These are phyloP conservation scores for Exophiala spinifera DNA, from an alignment of 2,329 filamentous ascomycete genomes.

Conservation along the genomic window DNA sequence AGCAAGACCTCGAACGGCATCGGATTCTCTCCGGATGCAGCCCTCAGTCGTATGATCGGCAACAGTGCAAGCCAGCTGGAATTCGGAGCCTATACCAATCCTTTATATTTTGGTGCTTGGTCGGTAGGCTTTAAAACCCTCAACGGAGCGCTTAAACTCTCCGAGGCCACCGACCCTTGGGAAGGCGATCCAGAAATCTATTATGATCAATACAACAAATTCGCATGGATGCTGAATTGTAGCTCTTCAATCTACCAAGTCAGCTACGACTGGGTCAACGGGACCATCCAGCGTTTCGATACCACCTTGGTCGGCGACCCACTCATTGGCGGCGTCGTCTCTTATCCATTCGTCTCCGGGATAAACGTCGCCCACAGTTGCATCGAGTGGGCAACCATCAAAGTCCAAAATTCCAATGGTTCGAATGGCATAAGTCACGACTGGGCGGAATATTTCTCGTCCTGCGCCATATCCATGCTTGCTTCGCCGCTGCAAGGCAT, in stretches of 20 bases:
- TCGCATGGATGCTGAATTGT: conserved; percentile 1
- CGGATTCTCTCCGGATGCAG: background rate
- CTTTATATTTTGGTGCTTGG: conserved; percentile 1
- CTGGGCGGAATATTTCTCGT: background rate
- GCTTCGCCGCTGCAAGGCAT: background rate
- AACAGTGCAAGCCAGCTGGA: background rate
- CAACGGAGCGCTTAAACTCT: no score
- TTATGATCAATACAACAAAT: background rate
- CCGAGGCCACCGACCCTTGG: background rate
- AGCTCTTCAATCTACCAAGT: background rate
- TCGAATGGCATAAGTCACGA: background rate
- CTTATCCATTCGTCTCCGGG: conserved; percentile 2
- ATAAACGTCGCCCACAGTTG: background rate
- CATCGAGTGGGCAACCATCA: background rate
- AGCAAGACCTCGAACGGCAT: conserved; percentile 43
- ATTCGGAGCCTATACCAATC: background rate
- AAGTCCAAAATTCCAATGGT: background rate
- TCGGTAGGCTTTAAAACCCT: background rate
- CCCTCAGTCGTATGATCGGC: background rate
- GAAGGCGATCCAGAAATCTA: background rate
- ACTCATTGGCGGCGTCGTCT: background rate
- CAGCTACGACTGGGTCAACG: background rate
- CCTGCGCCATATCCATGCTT: background rate
- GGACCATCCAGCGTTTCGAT: background rate
- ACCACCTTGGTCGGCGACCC: background rate